phyloP scores from a whole-genome alignment of 2,329 filamentous ascomycete species.

The Sclerotinia nivalis region DNA sequence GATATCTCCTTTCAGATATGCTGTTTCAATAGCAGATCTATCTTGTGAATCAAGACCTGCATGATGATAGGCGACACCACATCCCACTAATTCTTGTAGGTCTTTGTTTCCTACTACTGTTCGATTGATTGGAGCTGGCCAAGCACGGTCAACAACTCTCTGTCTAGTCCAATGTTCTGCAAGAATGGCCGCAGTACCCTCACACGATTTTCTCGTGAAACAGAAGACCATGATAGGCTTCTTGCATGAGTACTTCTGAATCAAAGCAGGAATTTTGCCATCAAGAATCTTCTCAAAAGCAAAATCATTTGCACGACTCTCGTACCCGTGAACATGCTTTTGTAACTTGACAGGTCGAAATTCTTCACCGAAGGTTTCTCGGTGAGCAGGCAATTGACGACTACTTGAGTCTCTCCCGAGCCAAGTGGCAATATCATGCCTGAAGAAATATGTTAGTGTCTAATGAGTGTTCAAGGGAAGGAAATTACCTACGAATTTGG shows the following conservation, averaged over 20 bases:
- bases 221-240: constrained; percentile 87
- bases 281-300: constrained; percentile 72
- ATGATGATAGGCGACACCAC: constrained; percentile 79
- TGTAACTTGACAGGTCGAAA: constrained; percentile 76
- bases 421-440: constrained; percentile 75
- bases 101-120: constrained; percentile 59
- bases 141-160: constrained; percentile 55
- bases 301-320: constrained; percentile 66
- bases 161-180: constrained; percentile 64
- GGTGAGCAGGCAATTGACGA: constrained; percentile 61
- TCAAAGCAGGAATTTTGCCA: constrained; percentile 63
- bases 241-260: constrained; percentile 63
- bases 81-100: constrained; percentile 51
- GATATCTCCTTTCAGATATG: constrained; percentile 70
- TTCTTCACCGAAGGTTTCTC: constrained; percentile 74
- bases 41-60: constrained; percentile 69
- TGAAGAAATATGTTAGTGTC: not conserved
- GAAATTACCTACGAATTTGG: constrained; percentile 60
- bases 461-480: too few relatives aligned
- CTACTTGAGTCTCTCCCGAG: constrained; percentile 65
- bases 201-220: constrained; percentile 70
- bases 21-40: constrained; percentile 64
- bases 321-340: constrained; percentile 75
- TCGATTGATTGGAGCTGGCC: constrained; percentile 57
- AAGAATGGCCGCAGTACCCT: constrained; percentile 66